Base-by-base conservation (phyloP, 202 grass and related monocot genomes). In the Zizania palustris region DNA sequence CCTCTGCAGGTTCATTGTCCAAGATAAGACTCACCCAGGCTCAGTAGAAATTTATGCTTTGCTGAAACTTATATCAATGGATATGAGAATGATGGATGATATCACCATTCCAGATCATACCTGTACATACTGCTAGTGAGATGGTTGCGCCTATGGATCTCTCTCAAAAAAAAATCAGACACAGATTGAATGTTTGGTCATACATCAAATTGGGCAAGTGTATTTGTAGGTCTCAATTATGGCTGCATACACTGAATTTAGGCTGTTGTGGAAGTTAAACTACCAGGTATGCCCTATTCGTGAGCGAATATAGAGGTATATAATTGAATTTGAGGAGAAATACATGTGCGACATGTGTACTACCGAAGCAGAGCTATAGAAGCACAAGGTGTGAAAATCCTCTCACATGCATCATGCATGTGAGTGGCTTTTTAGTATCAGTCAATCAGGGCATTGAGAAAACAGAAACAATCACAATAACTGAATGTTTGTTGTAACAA, bases 41-140 rank as follows among this genome's bases (percentile, higher is more conserved):
- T 75, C 58, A 2, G 35, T 7, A 9, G 57, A 82, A 34, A 82
- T 87, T 37, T 87, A 85, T 69, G 39, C 60, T 21, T 78, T 85
- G 40, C 67, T 91, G 45, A 60, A 62, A 60, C 63, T 87, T 43
- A 35, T 91, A 65, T 65, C 63, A 20, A 15, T 60, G 57, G 62
- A 87, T 44, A 91, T 85, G 77, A 91, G 78, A 80, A 87, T 48
- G 20, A 79, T 87, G 51, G 54, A 74, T n/a, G 73, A 78, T 72
- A 38, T 18, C 63, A 37, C 6, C 0, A 50, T 70, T 69, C 14
- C 14, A 61, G 45, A 79, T 15, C 54, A 73, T 34, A 18, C 39
- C 11, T 58, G 11, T 72, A 51, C 12, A 57, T 15, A 12, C 33
- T 72, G 40, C 40, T 79, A 66, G 4, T 19, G 33, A 65, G 67